Evolutionary conservation across 192 early-diverging fungal genomes (phyloP), one percentile per base, ranked within the genome.

Genomic region (Bifiguratus adelaidae): DNA sequence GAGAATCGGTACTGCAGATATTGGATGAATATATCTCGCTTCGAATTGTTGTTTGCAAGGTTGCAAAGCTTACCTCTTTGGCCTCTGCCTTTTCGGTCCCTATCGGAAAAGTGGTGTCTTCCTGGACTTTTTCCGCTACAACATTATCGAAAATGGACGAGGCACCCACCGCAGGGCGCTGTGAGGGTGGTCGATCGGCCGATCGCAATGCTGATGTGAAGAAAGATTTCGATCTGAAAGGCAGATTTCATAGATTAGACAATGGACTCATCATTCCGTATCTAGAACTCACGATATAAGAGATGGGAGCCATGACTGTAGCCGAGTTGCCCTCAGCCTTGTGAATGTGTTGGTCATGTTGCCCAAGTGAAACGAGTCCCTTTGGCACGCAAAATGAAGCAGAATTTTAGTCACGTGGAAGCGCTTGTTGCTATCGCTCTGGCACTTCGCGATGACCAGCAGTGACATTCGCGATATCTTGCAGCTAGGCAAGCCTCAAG

Each of bases 381-480:
- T n/a, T n/a, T n/a, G n/a, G n/a, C n/a, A n/a, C n/a, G n/a, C n/a
- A n/a, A n/a, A n/a, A n/a, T n/a, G n/a, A n/a, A n/a, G n/a, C n/a
- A n/a, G n/a, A n/a, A n/a, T n/a, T n/a, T n/a, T n/a, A n/a, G n/a
- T n/a, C n/a, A n/a, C n/a, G n/a, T n/a, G n/a, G n/a, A n/a, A n/a
- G n/a, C n/a, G n/a, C n/a, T n/a, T n/a, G n/a, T n/a, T n/a, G n/a
- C n/a, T n/a, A n/a, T n/a, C n/a, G n/a, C n/a, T n/a, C n/a, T n/a
- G n/a, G n/a, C n/a, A n/a, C 40, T 24, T 25, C 26, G 62, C 52
- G 46, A 69, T 69, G 36, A 68, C 52, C 30, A 60, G 69, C 30
- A 66, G 56, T 29, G 79, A 82, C 34, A 61, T 82, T 47, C 63
- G 74, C 18, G 79, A 82, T 51, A 82, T 82, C 47, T 57, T 82